Evolutionary conservation across 768 basidiomycete species (phyloP).

Genomic region (Serendipita vermifera): DNA sequence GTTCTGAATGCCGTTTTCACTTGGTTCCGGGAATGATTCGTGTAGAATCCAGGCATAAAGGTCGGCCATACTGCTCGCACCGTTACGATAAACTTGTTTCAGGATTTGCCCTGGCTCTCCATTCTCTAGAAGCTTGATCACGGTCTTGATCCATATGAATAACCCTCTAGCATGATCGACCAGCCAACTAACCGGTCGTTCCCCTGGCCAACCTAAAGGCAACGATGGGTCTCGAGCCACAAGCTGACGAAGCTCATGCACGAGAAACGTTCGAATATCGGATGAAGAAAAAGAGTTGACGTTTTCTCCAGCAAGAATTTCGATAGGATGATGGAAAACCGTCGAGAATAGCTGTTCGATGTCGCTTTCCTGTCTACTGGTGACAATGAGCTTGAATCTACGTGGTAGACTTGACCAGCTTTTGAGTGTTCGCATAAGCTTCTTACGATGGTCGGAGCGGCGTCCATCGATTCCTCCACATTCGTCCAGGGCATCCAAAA

Average conservation of each 20-base stretch:
- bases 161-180: not conserved
- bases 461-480: not conserved
- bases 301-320: not conserved
- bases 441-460: not conserved
- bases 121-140: not conserved
- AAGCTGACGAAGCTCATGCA: not conserved
- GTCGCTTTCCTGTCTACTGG: not conserved
- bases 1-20: not conserved
- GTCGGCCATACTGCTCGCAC: not conserved
- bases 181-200: not conserved
- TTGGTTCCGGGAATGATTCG: not conserved
- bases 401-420: not conserved
- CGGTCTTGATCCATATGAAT: not conserved
- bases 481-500: constrained; percentile 4
- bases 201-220: not conserved
- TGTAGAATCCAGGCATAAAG: not conserved
- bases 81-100: not conserved
- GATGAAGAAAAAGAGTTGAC: not conserved
- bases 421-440: not conserved
- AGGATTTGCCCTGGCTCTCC: not conserved
- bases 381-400: not conserved
- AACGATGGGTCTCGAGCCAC: not conserved
- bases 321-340: too few relatives aligned
- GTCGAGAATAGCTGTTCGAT: not conserved
- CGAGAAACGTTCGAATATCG: not conserved